phyloP scores from a whole-genome alignment of 2,329 filamentous ascomycete species.

The Fusarium chlamydosporum region DNA sequence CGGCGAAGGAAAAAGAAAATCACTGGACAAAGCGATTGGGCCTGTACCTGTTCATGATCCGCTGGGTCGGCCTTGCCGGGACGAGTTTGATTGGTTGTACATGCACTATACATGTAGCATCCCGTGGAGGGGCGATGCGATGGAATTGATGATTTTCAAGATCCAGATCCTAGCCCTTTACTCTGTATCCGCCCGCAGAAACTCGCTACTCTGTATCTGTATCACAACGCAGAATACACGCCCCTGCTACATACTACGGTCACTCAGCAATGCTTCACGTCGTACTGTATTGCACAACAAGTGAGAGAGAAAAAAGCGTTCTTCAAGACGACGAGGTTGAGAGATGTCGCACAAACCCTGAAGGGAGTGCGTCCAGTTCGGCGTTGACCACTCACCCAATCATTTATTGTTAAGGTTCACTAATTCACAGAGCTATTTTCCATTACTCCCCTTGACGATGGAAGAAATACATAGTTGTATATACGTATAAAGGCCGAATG shows the following conservation, averaged over 20 bases:
- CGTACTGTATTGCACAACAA: slow-evolving; percentile 23
- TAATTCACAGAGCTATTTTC: slow-evolving; percentile 2
- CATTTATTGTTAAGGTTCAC: slow-evolving; percentile 12
- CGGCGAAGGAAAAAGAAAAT: slow-evolving; percentile 42
- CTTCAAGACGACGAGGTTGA: slow-evolving; percentile 31
- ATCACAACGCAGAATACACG: slow-evolving; percentile 11
- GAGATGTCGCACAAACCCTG: slow-evolving; percentile 19
- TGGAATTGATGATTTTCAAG: slow-evolving; percentile 37
- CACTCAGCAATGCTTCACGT: slow-evolving; percentile 25
- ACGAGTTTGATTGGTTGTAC: slow-evolving; percentile 35
- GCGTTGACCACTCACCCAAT: slow-evolving; percentile 37
- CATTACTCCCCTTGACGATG: slow-evolving; percentile 11
- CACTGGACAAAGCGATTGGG: slow-evolving; percentile 11
- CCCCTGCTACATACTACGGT: slow-evolving; percentile 14
- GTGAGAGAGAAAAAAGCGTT: slow-evolving; percentile 17
- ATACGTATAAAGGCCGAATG: slow-evolving; percentile 2
- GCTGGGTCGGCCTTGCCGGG: slow-evolving; percentile 44
- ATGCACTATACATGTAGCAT: slow-evolving; percentile 43
- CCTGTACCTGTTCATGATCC: slow-evolving; percentile 7
- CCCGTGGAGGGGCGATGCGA: slow-evolving; percentile 40
- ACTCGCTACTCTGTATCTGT: slow-evolving; percentile 33
- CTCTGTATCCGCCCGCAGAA: slow-evolving; percentile 18
- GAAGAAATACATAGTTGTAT: slow-evolving; percentile 3
- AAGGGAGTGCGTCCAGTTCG: slow-evolving; percentile 50
- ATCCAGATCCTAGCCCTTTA: slow-evolving; percentile 47